phyloP scores from a whole-genome alignment of 768 basidiomycete species.

The Mycena crocata region DNA sequence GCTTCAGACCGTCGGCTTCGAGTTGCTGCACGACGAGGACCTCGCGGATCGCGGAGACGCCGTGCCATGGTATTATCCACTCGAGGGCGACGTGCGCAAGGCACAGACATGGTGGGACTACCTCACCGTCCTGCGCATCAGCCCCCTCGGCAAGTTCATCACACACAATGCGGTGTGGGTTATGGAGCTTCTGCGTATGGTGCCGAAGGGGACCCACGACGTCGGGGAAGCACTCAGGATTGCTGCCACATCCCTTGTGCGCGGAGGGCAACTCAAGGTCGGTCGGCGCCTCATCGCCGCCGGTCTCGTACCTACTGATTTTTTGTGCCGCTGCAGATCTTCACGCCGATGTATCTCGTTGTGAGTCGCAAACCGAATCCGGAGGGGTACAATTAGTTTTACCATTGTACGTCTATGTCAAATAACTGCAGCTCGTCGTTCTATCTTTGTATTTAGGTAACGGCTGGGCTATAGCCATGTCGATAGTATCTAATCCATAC shows the following conservation, averaged over 20 bases:
- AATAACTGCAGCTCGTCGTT: too few relatives aligned
- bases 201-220: slow-evolving; percentile 93
- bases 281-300: slow-evolving; percentile 33
- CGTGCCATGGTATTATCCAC: slow-evolving; percentile 95
- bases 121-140: slow-evolving; percentile 90
- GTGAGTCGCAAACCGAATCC: slow-evolving; percentile 64
- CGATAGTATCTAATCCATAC: slow-evolving; percentile 19
- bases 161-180: slow-evolving; percentile 84
- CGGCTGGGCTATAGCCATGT: too few relatives aligned
- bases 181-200: slow-evolving; percentile 80
- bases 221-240: slow-evolving; percentile 88
- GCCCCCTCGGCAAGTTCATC: slow-evolving; percentile 85
- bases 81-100: slow-evolving; percentile 93
- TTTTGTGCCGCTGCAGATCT: slow-evolving; percentile 64
- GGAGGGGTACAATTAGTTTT: too few relatives aligned
- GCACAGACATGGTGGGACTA: slow-evolving; percentile 96
- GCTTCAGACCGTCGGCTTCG: slow-evolving; percentile 85
- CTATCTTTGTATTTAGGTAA: too few relatives aligned
- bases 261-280: slow-evolving; percentile 89
- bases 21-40: slow-evolving; percentile 92
- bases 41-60: slow-evolving; percentile 85
- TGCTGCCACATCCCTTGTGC: slow-evolving; percentile 68
- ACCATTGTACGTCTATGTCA: too few relatives aligned
- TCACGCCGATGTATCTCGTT: slow-evolving; percentile 89
- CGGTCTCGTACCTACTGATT: slow-evolving; percentile 25